phyloP scores from a whole-genome alignment of 2,329 filamentous ascomycete genomes.

The Penicillium sp. region DNA sequence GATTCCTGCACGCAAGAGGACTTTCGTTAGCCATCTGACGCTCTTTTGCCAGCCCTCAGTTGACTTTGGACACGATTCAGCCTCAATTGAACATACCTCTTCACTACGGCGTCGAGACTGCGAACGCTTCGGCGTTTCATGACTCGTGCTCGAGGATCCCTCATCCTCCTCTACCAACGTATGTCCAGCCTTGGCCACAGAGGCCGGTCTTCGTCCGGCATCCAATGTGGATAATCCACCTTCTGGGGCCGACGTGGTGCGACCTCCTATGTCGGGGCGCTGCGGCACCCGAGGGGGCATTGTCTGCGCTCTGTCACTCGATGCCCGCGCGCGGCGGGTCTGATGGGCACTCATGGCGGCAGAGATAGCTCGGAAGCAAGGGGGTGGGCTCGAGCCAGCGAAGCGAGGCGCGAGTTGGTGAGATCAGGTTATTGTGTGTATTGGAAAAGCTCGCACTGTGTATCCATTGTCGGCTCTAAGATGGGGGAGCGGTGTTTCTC shows the following conservation, averaged over 20 bases:
- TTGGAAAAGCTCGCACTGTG: conserved; percentile 31
- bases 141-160: conserved; percentile 17
- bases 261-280: conserved; percentile 38
- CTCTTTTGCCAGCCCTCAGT: background rate
- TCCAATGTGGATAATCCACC: conserved; percentile 37
- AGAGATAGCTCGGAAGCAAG: conserved; percentile 13
- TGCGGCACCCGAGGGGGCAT: conserved; percentile 29
- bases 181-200: conserved; percentile 25
- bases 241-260: conserved; percentile 42
- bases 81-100: conserved; percentile 31
- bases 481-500: conserved; percentile 8
- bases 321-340: conserved; percentile 36
- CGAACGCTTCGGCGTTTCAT: conserved; percentile 20
- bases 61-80: background rate
- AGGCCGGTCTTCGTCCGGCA: conserved; percentile 25
- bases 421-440: conserved; percentile 36
- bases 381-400: conserved; percentile 23
- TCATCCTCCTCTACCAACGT: conserved; percentile 40
- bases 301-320: conserved; percentile 37
- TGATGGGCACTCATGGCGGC: conserved; percentile 36
- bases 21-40: conserved; percentile 19
- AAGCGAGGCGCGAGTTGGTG: conserved; percentile 25
- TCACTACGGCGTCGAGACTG: conserved; percentile 20
- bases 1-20: conserved; percentile 22
- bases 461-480: conserved; percentile 39